Evolutionary conservation across 176 grass and related monocot genomes (phyloP).

Genomic region (Tuctoria greenei): DNA sequence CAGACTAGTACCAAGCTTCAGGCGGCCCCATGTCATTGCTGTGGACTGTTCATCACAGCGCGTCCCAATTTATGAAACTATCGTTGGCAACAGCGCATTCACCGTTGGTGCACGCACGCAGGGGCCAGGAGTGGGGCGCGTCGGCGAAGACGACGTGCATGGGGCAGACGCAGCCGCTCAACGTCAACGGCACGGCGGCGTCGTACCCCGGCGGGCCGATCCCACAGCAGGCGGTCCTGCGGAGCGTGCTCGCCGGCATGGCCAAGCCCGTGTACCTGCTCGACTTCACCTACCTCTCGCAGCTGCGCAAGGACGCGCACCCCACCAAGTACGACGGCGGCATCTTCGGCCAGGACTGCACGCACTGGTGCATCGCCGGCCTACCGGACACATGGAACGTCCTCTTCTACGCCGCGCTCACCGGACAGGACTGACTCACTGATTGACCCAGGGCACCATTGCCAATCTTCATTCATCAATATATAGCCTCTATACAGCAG

Average conservation of each 20-base stretch:
- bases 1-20: not conserved
- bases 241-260: constrained; percentile 45
- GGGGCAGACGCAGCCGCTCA: constrained; percentile 68
- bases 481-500: too few relatives aligned
- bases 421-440: constrained; percentile 37
- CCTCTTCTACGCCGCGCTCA: constrained; percentile 71
- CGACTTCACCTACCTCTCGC: constrained; percentile 71
- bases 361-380: constrained; percentile 83
- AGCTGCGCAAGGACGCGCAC: constrained; percentile 81
- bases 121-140: constrained; percentile 70
- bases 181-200: constrained; percentile 31
- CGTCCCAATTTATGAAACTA: not conserved
- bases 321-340: constrained; percentile 73
- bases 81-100: not conserved
- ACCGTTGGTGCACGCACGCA: constrained; percentile 30
- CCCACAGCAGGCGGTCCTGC: constrained; percentile 56
- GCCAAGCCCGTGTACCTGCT: constrained; percentile 72
- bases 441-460: too few relatives aligned
- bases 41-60: not conserved
- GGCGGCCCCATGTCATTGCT: not conserved
- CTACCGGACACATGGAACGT: constrained; percentile 81
- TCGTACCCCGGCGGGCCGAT: constrained; percentile 53
- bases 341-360: constrained; percentile 68
- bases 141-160: constrained; percentile 43
- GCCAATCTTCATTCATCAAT: not conserved